Conservation (phyloP, 1,284 basidiomycete genomes). For the Xerocomus minutiporus region DNA sequence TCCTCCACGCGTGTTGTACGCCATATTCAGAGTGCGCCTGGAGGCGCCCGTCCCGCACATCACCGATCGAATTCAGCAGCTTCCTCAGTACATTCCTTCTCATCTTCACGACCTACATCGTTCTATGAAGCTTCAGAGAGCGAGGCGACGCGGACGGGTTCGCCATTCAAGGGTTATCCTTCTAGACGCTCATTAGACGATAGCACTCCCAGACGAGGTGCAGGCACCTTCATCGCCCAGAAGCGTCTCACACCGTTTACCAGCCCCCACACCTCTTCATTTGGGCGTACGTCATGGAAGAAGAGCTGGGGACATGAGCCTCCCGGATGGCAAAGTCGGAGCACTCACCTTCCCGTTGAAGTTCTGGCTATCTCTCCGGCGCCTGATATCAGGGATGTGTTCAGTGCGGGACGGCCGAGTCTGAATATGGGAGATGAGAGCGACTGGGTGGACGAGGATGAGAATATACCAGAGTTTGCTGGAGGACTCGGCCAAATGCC, state of each 20-base stretch:
- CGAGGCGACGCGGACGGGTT: conserved; percentile 50
- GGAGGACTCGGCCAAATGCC: conserved; percentile 74
- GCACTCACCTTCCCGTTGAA: conserved; percentile 65
- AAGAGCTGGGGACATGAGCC: conserved; percentile 82
- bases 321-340: conserved; percentile 74
- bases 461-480: conserved; percentile 68
- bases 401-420: conserved; percentile 56
- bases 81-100: conserved; percentile 68
- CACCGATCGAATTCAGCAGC: conserved; percentile 65
- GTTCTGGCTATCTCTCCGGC: conserved; percentile 62
- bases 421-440: conserved; percentile 65
- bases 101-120: conserved; percentile 69
- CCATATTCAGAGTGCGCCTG: conserved; percentile 46
- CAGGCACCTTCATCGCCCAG: conserved; percentile 65
- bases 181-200: conserved; percentile 47
- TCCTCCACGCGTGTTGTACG: conserved; percentile 75
- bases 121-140: conserved; percentile 70
- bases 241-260: conserved; percentile 66
- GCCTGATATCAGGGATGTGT: conserved; percentile 70
- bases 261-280: conserved; percentile 43
- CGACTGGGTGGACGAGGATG: conserved; percentile 82
- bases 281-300: conserved; percentile 78
- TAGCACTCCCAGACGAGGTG: conserved; percentile 40
- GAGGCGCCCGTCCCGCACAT: conserved; percentile 42
- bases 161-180: conserved; percentile 45